phyloP scores from a whole-genome alignment of 78 protist genomes.

The Dictyostelium firmibasis region DNA sequence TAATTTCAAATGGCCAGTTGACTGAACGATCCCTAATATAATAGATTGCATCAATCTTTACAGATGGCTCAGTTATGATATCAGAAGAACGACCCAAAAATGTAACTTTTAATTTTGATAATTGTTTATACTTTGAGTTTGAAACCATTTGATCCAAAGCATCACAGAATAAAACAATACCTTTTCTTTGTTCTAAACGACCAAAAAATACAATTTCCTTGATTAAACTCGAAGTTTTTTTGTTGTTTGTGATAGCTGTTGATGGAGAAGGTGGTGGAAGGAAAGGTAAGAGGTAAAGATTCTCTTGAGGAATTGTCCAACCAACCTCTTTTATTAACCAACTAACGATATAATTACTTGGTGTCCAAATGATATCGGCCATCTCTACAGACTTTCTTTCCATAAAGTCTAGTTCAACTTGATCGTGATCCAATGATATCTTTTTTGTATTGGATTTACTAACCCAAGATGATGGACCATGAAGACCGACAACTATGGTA shows the following conservation, averaged over 20 bases:
- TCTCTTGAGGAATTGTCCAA: conserved; percentile 22
- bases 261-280: not conserved
- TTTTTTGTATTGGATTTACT: conserved; percentile 9
- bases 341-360: conserved; percentile 47
- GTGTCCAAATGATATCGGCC: conserved; percentile 73
- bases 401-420: conserved; percentile 52
- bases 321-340: conserved; percentile 28
- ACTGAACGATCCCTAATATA: conserved; percentile 14
- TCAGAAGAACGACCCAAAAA: conserved; percentile 51
- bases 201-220: conserved; percentile 70
- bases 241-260: not conserved
- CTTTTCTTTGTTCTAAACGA: conserved; percentile 64
- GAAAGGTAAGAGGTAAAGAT: conserved; percentile 32
- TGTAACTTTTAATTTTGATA: not conserved
- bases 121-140: not conserved
- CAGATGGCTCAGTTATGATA: not conserved
- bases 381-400: conserved; percentile 41
- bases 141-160: conserved; percentile 12
- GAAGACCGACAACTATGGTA: conserved; percentile 34
- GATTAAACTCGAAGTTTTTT: not conserved
- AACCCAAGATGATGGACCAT: conserved; percentile 69
- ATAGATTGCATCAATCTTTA: not conserved
- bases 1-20: conserved; percentile 33
- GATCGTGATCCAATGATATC: not conserved
- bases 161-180: conserved; percentile 51